These are phyloP conservation scores for Fusarium sp. DNA, from an alignment of 2,329 filamentous ascomycete genomes.

Conservation along the genomic window DNA sequence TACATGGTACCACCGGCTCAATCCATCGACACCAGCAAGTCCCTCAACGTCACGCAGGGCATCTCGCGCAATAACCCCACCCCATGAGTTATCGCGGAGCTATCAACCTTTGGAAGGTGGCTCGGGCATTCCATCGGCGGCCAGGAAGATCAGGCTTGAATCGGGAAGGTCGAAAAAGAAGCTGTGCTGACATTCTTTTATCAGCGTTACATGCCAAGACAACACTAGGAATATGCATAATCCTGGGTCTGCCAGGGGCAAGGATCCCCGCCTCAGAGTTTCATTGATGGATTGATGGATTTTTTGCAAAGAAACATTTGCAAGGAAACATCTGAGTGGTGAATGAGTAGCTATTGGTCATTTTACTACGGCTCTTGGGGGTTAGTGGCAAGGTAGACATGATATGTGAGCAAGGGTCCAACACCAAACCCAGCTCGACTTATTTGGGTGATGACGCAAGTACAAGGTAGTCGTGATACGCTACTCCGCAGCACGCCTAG, in stretches of 20 bases:
- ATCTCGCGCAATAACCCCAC: constrained; percentile 32
- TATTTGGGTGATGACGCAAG: neutral
- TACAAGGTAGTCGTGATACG: neutral
- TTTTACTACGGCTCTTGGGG: neutral
- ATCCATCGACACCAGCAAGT: neutral
- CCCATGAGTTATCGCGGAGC: constrained; percentile 23
- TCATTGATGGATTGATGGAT: neutral
- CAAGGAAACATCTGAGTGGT: neutral
- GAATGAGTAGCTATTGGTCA: neutral
- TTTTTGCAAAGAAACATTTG: neutral
- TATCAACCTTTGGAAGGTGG: constrained; percentile 27
- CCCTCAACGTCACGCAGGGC: neutral
- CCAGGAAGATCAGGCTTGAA: constrained; percentile 14
- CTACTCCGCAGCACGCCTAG: neutral
- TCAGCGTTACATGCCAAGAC: constrained; percentile 37
- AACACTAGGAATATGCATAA: constrained; percentile 31
- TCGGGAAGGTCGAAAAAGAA: constrained; percentile 30
- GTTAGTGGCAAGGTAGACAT: neutral
- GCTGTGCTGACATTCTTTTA: constrained; percentile 14
- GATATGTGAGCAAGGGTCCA: neutral
- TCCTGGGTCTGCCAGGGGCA: constrained; percentile 30
- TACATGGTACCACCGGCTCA: constrained; percentile 8
- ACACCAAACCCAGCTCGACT: neutral
- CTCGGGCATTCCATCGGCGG: neutral
- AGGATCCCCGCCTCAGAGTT: neutral